Evolutionary conservation across 2,329 filamentous ascomycete species (phyloP).

Genomic region (Pseudogymnoascus sp.): DNA sequence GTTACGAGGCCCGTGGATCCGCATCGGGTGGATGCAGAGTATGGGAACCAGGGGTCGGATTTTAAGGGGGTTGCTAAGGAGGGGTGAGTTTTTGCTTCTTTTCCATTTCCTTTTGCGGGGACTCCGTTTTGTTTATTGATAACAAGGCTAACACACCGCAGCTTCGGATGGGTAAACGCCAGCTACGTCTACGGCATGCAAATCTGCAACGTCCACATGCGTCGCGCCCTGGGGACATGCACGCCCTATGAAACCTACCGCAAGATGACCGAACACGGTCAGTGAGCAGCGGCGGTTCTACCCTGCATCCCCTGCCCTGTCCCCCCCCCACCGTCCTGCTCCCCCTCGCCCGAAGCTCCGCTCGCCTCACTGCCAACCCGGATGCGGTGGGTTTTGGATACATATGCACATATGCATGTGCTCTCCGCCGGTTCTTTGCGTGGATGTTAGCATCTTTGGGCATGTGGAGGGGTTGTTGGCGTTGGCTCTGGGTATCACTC

Average conservation of each 20-base stretch:
- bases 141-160: conserved; percentile 35
- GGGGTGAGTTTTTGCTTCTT: conserved; percentile 56
- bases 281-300: background rate
- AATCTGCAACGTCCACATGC: conserved; percentile 81
- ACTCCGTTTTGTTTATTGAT: background rate
- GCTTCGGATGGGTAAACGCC: conserved; percentile 98
- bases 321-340: background rate
- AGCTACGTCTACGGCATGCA: conserved; percentile 92
- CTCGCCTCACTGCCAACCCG: no score
- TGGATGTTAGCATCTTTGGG: no score
- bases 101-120: background rate
- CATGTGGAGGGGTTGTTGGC: no score
- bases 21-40: conserved; percentile 91
- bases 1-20: conserved; percentile 85
- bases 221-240: conserved; percentile 76
- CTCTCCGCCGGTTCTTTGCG: no score
- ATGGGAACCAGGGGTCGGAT: conserved; percentile 90
- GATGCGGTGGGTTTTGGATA: background rate
- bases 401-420: background rate
- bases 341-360: no score
- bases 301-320: background rate
- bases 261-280: conserved; percentile 7
- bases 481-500: no score
- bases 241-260: conserved; percentile 75
- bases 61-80: conserved; percentile 95